A percentile compares a stretch with the other conserved stretches of the same genome.
These are phyloP conservation scores for Gardenia jasminoides DNA, from an alignment of 257 asterid species.

Conservation along the genomic window DNA sequence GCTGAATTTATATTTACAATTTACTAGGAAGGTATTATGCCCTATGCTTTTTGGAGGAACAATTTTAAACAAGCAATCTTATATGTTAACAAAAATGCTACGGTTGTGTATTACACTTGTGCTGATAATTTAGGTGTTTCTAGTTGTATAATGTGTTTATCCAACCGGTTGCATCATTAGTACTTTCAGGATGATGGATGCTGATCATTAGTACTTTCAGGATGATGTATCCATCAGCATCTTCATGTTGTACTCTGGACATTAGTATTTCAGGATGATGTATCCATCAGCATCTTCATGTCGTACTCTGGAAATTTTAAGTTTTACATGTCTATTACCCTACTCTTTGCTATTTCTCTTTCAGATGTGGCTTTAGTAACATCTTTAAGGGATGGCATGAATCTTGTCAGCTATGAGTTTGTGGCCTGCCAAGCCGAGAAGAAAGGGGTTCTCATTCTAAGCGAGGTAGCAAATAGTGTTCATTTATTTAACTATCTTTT, in stretches of 20 bases:
- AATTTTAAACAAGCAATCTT: too few species aligned
- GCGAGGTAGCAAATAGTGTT: constrained; percentile 59
- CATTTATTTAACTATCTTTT: neutral
- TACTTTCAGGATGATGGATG: neutral
- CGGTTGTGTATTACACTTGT: neutral
- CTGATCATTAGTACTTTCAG: neutral
- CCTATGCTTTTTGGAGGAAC: neutral
- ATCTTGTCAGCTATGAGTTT: constrained; percentile 92
- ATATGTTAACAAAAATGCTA: neutral
- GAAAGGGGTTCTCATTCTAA: constrained; percentile 92
- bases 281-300: neutral
- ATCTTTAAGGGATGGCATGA: constrained; percentile 94
- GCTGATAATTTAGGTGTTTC: neutral
- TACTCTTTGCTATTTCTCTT: neutral
- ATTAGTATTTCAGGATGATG: neutral
- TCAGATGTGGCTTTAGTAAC: constrained; percentile 87
- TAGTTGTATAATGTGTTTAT: neutral
- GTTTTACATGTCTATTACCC: neutral
- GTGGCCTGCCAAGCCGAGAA: constrained; percentile 91
- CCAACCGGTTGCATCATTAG: neutral
- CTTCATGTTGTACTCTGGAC: neutral
- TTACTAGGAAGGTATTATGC: neutral
- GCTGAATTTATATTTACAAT: too few species aligned
- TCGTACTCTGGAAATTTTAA: neutral
- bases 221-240: too few species aligned